phyloP scores from a whole-genome alignment of 495 filamentous ascomycete genomes.

The Opeltia flavorubescens region DNA sequence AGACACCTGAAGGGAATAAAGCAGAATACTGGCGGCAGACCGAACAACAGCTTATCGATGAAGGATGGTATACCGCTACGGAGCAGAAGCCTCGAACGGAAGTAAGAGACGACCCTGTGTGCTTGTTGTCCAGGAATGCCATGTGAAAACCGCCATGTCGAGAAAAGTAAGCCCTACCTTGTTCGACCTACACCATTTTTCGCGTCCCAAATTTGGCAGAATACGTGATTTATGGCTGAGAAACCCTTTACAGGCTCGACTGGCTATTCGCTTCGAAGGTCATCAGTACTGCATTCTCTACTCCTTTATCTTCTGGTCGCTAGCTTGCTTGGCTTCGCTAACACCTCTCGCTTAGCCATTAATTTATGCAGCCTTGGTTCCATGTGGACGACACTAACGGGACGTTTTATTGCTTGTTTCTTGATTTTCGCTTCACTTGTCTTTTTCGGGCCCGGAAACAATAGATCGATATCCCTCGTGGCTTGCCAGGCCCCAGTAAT shows the following conservation, averaged over 20 bases:
- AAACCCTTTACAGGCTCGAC: too few relatives aligned
- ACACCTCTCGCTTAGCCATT: too few relatives aligned
- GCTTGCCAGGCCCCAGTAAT: neutral
- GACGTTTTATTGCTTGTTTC: too few relatives aligned
- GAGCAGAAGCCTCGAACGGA: slow-evolving; percentile 23
- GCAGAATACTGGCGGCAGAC: slow-evolving; percentile 54
- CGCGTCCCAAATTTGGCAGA: neutral
- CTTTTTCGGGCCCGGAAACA: neutral
- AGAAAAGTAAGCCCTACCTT: neutral
- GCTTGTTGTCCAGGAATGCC: slow-evolving; percentile 6
- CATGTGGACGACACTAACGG: too few relatives aligned
- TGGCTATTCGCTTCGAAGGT: too few relatives aligned
- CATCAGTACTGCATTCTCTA: too few relatives aligned
- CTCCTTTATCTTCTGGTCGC: too few relatives aligned
- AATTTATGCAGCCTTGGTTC: too few relatives aligned
- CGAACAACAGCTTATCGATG: slow-evolving; percentile 48
- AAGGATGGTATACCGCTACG: slow-evolving; percentile 57
- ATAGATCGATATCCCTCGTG: neutral
- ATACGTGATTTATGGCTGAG: too few relatives aligned
- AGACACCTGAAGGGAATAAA: slow-evolving; percentile 56
- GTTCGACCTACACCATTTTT: neutral
- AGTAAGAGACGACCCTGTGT: neutral
- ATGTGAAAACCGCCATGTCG: too few relatives aligned
- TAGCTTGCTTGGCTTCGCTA: too few relatives aligned
- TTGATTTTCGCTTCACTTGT: too few relatives aligned